phyloP scores from a whole-genome alignment of 164 flowering plant species.

The Stephania yunnanensis region DNA sequence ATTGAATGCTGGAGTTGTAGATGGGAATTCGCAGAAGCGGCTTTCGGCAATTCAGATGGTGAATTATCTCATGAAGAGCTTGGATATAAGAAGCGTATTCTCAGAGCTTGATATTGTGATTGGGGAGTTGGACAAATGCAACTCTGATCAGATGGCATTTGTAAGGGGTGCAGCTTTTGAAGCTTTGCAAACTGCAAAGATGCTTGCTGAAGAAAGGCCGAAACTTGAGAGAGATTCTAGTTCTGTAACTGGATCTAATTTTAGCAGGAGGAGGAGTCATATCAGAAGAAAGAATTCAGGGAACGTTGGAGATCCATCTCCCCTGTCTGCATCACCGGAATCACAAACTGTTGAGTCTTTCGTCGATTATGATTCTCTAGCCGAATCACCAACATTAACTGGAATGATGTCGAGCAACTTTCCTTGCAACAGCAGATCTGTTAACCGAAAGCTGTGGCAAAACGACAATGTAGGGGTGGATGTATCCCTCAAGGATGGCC shows the following conservation, averaged over 20 bases:
- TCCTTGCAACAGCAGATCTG: constrained; percentile 35
- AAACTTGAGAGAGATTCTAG: constrained; percentile 34
- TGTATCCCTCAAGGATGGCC: constrained; percentile 82
- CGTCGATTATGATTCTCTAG: constrained; percentile 40
- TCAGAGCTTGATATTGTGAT: constrained; percentile 65
- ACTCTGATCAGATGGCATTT: constrained; percentile 72
- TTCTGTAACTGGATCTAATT: constrained; percentile 54
- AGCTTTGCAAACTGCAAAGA: constrained; percentile 71
- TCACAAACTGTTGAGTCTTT: constrained; percentile 71
- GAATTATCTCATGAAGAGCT: constrained; percentile 71
- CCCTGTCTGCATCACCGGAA: constrained; percentile 61
- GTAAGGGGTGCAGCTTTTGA: constrained; percentile 90
- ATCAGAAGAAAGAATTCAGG: constrained; percentile 26
- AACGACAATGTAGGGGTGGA: constrained; percentile 73
- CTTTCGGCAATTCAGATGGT: constrained; percentile 83
- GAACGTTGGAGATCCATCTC: constrained; percentile 32
- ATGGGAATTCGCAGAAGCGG: constrained; percentile 73
- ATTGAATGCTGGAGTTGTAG: constrained; percentile 45
- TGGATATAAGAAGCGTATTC: constrained; percentile 65
- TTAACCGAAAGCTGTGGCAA: constrained; percentile 67
- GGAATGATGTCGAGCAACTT: constrained; percentile 34
- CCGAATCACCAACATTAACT: constrained; percentile 57
- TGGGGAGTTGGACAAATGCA: constrained; percentile 74
- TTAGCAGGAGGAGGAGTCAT: constrained; percentile 29
- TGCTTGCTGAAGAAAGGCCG: constrained; percentile 36